Percentiles rank a stretch among this genome's conserved stretches.
Conservation (phyloP, 2,329 filamentous ascomycete species). For the Thielaviopsis cerberus region DNA sequence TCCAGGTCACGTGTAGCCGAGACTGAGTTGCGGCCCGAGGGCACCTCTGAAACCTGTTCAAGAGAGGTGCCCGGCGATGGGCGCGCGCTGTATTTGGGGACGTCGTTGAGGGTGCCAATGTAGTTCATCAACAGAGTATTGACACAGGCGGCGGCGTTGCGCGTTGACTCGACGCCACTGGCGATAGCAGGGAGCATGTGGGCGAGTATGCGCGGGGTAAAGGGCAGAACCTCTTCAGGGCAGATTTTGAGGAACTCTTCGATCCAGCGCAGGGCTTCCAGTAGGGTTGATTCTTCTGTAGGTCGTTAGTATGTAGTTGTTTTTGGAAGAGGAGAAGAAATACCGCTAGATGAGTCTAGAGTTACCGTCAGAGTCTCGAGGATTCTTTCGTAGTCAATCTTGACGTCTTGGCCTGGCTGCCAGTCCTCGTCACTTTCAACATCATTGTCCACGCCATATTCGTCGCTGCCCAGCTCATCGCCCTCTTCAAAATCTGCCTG, state of each 20-base stretch:
- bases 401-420: conserved; percentile 91
- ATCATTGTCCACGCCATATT: conserved; percentile 35
- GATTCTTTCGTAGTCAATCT: conserved; percentile 82
- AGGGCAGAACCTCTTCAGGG: conserved; percentile 85
- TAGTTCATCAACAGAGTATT: conserved; percentile 87
- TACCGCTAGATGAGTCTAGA: conserved; percentile 64
- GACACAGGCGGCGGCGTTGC: conserved; percentile 71
- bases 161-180: conserved; percentile 74
- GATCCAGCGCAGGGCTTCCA: conserved; percentile 87
- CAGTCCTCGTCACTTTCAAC: conserved; percentile 72
- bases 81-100: conserved; percentile 18
- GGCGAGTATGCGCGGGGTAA: conserved; percentile 78
- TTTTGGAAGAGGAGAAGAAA: conserved; percentile 13
- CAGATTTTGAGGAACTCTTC: conserved; percentile 94
- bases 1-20: conserved; percentile 2
- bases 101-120: conserved; percentile 75
- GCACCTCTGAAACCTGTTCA: not conserved
- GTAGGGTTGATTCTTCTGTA: conserved; percentile 70
- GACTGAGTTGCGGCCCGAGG: conserved; percentile 2
- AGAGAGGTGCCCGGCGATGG: not conserved
- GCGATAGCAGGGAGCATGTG: conserved; percentile 89
- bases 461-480: conserved; percentile 39
- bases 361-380: conserved; percentile 81
- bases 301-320: conserved; percentile 10
- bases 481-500: conserved; percentile 40